Conservation (phyloP, 2,329 filamentous ascomycete species). For the Cyphellophora attinorum region DNA sequence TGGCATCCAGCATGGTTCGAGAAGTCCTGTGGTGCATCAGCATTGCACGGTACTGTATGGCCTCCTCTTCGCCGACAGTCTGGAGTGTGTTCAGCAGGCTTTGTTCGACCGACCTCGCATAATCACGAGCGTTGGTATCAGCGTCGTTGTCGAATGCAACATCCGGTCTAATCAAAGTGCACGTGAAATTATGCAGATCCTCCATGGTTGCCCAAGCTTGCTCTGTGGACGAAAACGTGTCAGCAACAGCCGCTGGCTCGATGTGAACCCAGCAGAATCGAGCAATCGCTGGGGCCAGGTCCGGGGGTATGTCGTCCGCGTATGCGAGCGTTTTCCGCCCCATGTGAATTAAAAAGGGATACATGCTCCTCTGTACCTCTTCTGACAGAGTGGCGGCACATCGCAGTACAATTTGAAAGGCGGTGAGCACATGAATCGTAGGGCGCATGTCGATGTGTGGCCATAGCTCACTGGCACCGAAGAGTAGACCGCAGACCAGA, state of each 20-base stretch:
- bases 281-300: background rate
- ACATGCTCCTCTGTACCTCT: background rate
- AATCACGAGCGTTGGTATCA: background rate
- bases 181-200: background rate
- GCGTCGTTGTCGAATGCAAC: background rate
- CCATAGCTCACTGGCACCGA: background rate
- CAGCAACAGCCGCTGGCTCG: background rate
- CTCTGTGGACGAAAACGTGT: background rate
- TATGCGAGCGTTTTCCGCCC: background rate
- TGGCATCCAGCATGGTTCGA: conserved; percentile 3
- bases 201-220: background rate
- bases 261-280: background rate
- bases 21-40: conserved; percentile 5
- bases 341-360: background rate
- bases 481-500: background rate
- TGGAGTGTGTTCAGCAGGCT: background rate
- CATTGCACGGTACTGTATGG: background rate
- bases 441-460: background rate
- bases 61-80: background rate
- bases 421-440: background rate
- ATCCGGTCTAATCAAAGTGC: background rate
- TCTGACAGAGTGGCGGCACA: background rate
- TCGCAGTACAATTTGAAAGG: background rate
- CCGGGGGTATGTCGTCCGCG: background rate
- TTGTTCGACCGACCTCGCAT: background rate